Percentiles rank a stretch among this genome's conserved stretches.
Evolutionary conservation across 257 asterid genomes (phyloP).

Genomic region (Haberlea rhodopensis): DNA sequence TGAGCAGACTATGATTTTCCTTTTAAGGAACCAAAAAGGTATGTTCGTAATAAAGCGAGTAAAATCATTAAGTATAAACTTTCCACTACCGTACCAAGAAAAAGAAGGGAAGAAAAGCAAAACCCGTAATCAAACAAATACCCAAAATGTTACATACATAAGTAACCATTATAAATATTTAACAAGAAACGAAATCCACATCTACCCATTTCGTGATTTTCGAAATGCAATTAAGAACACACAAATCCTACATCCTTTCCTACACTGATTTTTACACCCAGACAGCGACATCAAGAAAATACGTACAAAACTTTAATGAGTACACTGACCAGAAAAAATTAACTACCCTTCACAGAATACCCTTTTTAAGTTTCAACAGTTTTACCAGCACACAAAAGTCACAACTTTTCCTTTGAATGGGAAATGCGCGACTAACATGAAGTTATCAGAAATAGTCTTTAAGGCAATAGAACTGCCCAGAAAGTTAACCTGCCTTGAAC

Average conservation of each 20-base stretch:
- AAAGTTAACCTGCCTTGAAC: background rate
- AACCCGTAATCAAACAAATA: constrained; percentile 13
- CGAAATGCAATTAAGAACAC: background rate
- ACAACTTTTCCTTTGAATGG: too few relatives aligned
- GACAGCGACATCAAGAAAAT: constrained; percentile 26
- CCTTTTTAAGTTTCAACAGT: constrained; percentile 25
- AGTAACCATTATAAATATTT: too few relatives aligned
- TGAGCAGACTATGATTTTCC: background rate
- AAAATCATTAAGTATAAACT: constrained; percentile 15
- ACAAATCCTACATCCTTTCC: constrained; percentile 10
- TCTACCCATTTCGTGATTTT: constrained; percentile 9
- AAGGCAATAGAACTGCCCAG: background rate
- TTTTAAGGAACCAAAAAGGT: background rate
- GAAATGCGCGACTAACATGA: background rate
- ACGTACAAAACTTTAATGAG: constrained; percentile 17
- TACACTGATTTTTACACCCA: constrained; percentile 17
- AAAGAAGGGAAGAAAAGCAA: constrained; percentile 1
- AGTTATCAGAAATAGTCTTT: background rate
- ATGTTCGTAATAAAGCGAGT: background rate
- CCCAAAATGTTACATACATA: too few relatives aligned
- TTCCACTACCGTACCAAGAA: constrained; percentile 11
- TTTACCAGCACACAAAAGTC: background rate
- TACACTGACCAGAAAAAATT: constrained; percentile 8
- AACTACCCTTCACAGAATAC: constrained; percentile 5
- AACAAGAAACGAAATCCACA: background rate